Evolutionary conservation across 441 rosid species (phyloP).

Genomic region (Adansonia madagascariensis): DNA sequence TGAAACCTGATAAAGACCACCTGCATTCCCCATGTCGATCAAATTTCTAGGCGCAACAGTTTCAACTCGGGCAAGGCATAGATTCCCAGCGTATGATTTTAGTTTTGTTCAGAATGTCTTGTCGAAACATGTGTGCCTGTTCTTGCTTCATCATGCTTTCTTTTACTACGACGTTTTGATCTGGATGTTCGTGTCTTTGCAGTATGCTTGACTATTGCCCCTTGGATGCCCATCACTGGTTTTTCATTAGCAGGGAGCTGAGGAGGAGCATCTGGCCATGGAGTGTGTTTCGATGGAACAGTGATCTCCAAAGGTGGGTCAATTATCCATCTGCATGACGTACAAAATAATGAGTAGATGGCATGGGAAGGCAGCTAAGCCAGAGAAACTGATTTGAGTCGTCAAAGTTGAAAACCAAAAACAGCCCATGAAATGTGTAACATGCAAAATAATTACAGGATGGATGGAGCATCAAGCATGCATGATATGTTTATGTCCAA

Average conservation of each 20-base stretch:
- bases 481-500: not conserved
- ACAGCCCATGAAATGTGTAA: not conserved
- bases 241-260: slow-evolving; percentile 71
- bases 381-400: not conserved
- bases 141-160: slow-evolving; percentile 66
- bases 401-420: not conserved
- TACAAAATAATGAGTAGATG: slow-evolving; percentile 18
- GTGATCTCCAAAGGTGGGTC: slow-evolving; percentile 93
- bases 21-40: slow-evolving; percentile 25
- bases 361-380: not conserved
- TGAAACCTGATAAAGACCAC: slow-evolving; percentile 26
- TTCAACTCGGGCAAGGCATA: slow-evolving; percentile 32
- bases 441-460: not conserved
- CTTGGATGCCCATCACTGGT: slow-evolving; percentile 35
- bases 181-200: slow-evolving; percentile 58
- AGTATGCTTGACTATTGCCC: slow-evolving; percentile 51
- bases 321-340: slow-evolving; percentile 76
- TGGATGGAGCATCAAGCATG: not conserved
- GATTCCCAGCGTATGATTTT: slow-evolving; percentile 22
- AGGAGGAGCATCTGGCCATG: slow-evolving; percentile 96
- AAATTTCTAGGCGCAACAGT: slow-evolving; percentile 26
- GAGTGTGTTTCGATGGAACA: slow-evolving; percentile 79
- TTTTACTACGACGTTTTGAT: slow-evolving; percentile 72
- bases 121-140: slow-evolving; percentile 46
- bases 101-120: slow-evolving; percentile 53